A percentile compares a stretch with the other conserved stretches of the same genome.
Evolutionary conservation across 805 yeast genomes (phyloP).

Genomic region (Millerago galiae): DNA sequence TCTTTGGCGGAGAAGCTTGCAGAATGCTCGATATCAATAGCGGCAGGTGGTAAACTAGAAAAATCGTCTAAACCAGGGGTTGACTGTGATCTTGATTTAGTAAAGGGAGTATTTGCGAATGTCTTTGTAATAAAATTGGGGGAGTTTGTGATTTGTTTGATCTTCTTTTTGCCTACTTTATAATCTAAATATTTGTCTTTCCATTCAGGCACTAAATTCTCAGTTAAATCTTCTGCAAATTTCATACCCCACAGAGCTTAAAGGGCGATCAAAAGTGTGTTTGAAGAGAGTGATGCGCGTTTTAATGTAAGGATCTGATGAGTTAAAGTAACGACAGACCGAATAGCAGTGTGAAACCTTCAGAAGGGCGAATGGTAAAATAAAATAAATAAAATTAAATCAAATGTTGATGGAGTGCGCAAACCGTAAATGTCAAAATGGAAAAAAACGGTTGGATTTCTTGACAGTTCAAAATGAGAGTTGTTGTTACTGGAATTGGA

Average conservation of each 20-base stretch:
- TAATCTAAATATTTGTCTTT: slow-evolving; percentile 72
- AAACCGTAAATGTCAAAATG: neutral
- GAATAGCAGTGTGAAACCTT: too few species aligned
- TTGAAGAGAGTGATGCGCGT: neutral
- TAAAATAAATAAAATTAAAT: too few species aligned
- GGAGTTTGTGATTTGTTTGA: slow-evolving; percentile 19
- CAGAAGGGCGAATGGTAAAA: too few species aligned
- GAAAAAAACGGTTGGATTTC: too few species aligned
- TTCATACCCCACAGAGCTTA: slow-evolving; percentile 5
- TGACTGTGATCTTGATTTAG: neutral
- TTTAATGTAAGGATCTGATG: neutral
- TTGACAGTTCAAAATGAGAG: slow-evolving; percentile 36
- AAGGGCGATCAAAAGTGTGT: neutral
- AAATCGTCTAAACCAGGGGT: slow-evolving; percentile 5
- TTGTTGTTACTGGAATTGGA: slow-evolving; percentile 91
- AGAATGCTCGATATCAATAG: slow-evolving; percentile 6
- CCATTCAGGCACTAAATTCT: slow-evolving; percentile 72
- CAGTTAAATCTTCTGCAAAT: slow-evolving; percentile 13
- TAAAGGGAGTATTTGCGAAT: neutral
- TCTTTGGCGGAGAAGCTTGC: neutral
- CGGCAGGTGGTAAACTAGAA: slow-evolving; percentile 20
- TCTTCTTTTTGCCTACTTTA: slow-evolving; percentile 33
- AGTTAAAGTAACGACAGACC: too few species aligned
- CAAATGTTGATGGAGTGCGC: slow-evolving; percentile 4
- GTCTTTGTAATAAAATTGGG: slow-evolving; percentile 8